Base-by-base conservation (phyloP, 768 basidiomycete genomes). In the Pulveroboletus sp. region DNA sequence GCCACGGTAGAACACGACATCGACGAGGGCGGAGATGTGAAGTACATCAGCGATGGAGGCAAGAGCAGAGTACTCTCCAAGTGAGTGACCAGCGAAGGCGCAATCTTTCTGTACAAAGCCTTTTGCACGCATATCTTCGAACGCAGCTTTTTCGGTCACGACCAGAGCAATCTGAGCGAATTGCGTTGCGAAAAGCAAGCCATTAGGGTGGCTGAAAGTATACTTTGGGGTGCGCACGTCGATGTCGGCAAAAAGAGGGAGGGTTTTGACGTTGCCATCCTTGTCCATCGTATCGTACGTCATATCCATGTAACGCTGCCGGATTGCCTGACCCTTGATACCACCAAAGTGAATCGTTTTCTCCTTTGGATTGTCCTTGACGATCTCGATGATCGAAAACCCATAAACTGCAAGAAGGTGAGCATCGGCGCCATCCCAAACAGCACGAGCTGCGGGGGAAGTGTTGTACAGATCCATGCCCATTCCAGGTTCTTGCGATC, bases 301-400 rank as follows among this genome's bases (percentile, higher is more conserved):
- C 89, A 99, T 96, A 59, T 94, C 93, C 92, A 98, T 98, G 73
- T 99, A 99, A n/a, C 96, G 85, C 61, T 94, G 89, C 24, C 96
- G 89, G 56, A 98, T 98, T 3, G 86, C 94, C 67, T 98, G 95
- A 34, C 96, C 96, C 73, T 97, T 97, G 70, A 98, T 90, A 66
- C 96, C 96, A 76, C 96, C 96, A 58, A 99, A 99, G 70, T 99
- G 95, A 59, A 99, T 86, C 0, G 93, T 99, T 76, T 97, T 93
- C 70, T 89, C 85, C 77, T 93, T 96, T 17, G 95, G 94, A 68
- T 98, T 97, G 68, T 94, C 88, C 74, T 94, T 95, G 70, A 99
- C 95, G 59, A 99, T 96, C 67, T 99, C 94, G 62, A 97, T 76
- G 66, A 99, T 98, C 5, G 95, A 97, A 76, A 99, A 99, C 38